Evolutionary conservation across 2,329 filamentous ascomycete genomes (phyloP), one percentile per base, ranked within the genome.

Genomic region (Teratosphaeria nubilosa): DNA sequence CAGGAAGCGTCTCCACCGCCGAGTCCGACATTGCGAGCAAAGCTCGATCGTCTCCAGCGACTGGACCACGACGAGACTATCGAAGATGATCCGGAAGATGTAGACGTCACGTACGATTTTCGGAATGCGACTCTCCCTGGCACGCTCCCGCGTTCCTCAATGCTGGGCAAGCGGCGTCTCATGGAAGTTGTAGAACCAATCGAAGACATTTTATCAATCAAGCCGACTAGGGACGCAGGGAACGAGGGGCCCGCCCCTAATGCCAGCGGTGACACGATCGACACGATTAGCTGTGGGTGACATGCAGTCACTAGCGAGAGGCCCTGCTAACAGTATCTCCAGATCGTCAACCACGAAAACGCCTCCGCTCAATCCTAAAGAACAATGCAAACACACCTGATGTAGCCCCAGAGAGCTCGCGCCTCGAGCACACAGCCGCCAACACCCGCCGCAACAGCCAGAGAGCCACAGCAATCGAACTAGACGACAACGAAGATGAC

Each of bases 381-480:
- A 60, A 62, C 53, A 48, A 48, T 20, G 22, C 41, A 16, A 60
- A 54, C 52, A 59, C 59, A 2, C 58, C 57, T 2, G 16, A 50
- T 5, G 24, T 58, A 24, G 57, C 63, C 13, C 53, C 57, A 32
- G 58, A 31, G 31, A 57, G 50, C 20, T 64, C 48, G 11, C 24
- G 56, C 45, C 58, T 60, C 2, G 61, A 64, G 50, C 56, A 62
- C 24, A 69, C 67, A 4, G 61, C 59, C 7, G 59, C 61, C 20
- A 70, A 70, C 56, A 69, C 66, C 3, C 61, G 65, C 24, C 63
- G 66, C 27, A 70, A 70, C 58, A 68, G 65, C 59, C 31, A 24
- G 16, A 58, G 31, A 22, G 20, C 41, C n/a, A 22, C 41, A 13
- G 57, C 63, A n/a, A 50, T 59, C 34, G 34, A 48, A 7, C 41